Conservation (phyloP, 441 rosid genomes). For the Populus hybrid region DNA sequence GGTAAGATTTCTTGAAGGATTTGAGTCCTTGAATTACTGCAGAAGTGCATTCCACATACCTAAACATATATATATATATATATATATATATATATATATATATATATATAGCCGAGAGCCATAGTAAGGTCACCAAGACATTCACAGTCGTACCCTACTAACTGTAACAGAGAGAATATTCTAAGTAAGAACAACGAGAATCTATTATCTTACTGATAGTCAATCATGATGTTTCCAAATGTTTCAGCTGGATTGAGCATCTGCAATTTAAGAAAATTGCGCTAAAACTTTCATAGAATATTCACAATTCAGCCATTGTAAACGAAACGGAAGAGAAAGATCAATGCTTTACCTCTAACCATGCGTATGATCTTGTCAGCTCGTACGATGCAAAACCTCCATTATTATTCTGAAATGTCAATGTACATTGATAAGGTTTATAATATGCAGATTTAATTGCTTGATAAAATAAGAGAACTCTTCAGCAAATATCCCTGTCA, state of each 20-base stretch:
- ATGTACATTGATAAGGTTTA: not conserved
- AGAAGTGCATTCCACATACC: constrained; percentile 80
- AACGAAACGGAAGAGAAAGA: not conserved
- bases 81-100: too few species aligned
- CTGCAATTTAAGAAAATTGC: constrained; percentile 24
- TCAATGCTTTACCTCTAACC: constrained; percentile 49
- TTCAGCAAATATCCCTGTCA: too few species aligned
- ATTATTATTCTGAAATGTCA: constrained; percentile 37
- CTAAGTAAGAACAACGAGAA: not conserved
- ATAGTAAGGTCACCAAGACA: not conserved
- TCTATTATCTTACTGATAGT: constrained; percentile 51
- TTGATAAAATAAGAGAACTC: not conserved
- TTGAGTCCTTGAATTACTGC: constrained; percentile 58
- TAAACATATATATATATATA: not conserved
- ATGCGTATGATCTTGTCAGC: constrained; percentile 50
- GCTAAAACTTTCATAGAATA: not conserved
- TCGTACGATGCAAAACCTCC: constrained; percentile 63
- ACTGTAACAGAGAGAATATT: not conserved
- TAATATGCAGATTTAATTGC: not conserved
- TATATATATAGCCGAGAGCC: not conserved
- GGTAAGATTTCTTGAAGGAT: constrained; percentile 31
- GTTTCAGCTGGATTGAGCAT: constrained; percentile 60
- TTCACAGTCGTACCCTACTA: too few species aligned
- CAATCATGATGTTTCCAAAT: constrained; percentile 65
- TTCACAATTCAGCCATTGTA: not conserved